Evolutionary conservation across 2,329 filamentous ascomycete genomes (phyloP), one percentile per base, ranked within the genome.

Genomic region (Blastomyces silverae): DNA sequence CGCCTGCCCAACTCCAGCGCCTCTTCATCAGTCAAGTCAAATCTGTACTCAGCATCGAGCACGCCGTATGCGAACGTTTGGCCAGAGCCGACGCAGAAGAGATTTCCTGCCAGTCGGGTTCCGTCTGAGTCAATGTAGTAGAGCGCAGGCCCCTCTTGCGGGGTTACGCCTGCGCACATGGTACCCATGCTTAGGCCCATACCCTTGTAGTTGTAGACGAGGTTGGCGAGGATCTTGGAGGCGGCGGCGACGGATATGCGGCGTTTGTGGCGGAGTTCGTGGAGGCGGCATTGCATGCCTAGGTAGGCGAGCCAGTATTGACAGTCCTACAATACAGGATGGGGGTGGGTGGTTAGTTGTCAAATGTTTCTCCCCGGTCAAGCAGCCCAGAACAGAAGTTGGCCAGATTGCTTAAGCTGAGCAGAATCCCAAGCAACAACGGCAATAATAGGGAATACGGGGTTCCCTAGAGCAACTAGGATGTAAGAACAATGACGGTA

Each of bases 261-360:
- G 78, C 92, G 91, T 85, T 99, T 99, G 85, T 99, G 93, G 71
- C 94, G 91, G 74, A 99, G 92, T 83, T 99, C 94, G 83, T 99
- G 93, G 70, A 99, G 90, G 66, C 94, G 92, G 83, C 94, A 99
- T 84, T 99, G 92, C 89, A 97, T 96, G 74, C 93, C 94, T 70
- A 99, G 86, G 84, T 96, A 99, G 75, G 92, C 92, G 69, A 99
- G 89, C 94, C 94, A 99, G 85, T 97, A 97, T 87, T 97, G 94
- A 80, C 94, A 99, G 81, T 99, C 94, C 87, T 89, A 70, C 8
- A 44, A 15, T 7, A 39, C 10, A 39, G 5, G 34, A 22, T 39
- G 34, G 31, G 31, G 10, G 20, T 34, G 31, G 10, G 20, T 34
- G 11, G 34, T 44, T 59, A 42, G 56, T 44, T 28, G 56, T 22